Base-by-base conservation (phyloP, 129 eudicot genomes). In the carrot (Daucus carota) region DNA sequence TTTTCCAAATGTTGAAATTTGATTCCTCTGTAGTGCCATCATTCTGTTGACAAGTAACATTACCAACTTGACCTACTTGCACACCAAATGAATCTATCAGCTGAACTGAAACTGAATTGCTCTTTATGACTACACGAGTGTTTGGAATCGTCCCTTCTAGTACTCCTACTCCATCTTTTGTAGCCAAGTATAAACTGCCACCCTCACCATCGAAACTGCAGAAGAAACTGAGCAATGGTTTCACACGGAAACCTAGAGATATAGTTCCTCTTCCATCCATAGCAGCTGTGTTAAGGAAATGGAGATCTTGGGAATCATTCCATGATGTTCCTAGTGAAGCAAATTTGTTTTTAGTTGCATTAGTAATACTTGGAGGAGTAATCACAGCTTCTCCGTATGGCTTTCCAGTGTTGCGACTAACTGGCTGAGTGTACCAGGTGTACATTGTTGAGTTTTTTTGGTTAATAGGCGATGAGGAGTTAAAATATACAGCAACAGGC, bases 401-500 rank as follows among this genome's bases (percentile, higher is more conserved):
- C 29, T 81, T 72, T 24, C 96, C 89, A 8, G 89, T 82, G 40
- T 84, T 78, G 14, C 18, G 74, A 74, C 81, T 81, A 41, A 80
- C 88, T 4, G 83, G 82, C 76, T 79, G 96, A 62, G 72, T 71
- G 65, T 84, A 92, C 87, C 89, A 85, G 12, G 40, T 47, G 33
- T 80, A 63, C 14, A 11, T 62, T 0, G 44, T 75, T 17, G 65
- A 60, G 20, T 28, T 20, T 43, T 45, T 75, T 26, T 66, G 59
- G 32, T 50, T 44, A 8, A 75, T 74, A 16, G 84, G 22, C 68
- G 69, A 52, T 8, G 90, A 81, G 46, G 90, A 82, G 42, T 92
- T 92, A 3, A 89, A 85, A 81, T 82, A 92, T 7, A 85, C 48
- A 4, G 92, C 86, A 75, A 47, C 75, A 14, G 70, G 66, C 40